phyloP scores from a whole-genome alignment of 129 eudicot genomes.

The Escallonia rubra region DNA sequence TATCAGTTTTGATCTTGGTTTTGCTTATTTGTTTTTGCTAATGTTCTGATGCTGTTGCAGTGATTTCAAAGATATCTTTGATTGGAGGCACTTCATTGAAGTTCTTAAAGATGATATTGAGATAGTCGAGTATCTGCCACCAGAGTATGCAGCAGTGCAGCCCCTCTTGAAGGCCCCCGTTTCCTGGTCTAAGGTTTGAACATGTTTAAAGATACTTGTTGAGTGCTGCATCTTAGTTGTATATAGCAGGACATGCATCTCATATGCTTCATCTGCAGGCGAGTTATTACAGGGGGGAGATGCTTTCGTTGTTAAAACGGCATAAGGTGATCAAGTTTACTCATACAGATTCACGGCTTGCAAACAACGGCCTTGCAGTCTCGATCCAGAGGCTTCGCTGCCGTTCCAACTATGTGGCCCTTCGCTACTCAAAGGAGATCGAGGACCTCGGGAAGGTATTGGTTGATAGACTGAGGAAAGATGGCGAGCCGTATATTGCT shows the following conservation, averaged over 20 bases:
- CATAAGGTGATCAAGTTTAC: constrained; percentile 79
- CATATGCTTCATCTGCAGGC: constrained; percentile 27
- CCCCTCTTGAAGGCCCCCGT: constrained; percentile 71
- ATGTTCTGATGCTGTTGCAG: constrained; percentile 22
- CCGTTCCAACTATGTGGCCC: constrained; percentile 80
- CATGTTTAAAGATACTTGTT: no score
- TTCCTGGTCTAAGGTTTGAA: constrained; percentile 85
- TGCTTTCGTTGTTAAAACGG: constrained; percentile 40
- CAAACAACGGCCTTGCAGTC: constrained; percentile 66
- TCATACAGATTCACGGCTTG: constrained; percentile 79
- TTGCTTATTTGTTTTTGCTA: not conserved
- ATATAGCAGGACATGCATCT: not conserved
- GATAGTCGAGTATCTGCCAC: constrained; percentile 69
- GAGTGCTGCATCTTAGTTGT: not conserved
- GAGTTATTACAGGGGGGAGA: constrained; percentile 73
- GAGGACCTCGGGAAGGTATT: constrained; percentile 54
- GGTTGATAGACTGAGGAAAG: constrained; percentile 45
- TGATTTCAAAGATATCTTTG: constrained; percentile 85
- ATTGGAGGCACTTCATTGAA: constrained; percentile 79
- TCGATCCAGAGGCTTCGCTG: constrained; percentile 78
- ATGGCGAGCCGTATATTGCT: constrained; percentile 62
- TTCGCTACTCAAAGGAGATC: constrained; percentile 63
- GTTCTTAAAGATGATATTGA: constrained; percentile 62
- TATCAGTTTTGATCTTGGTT: not conserved
- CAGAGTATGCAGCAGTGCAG: constrained; percentile 20